Percentiles rank a stretch among this genome's conserved stretches.
Evolutionary conservation across 148 eudicot genomes (phyloP).

Genomic region (Dysphania ambrosioides): DNA sequence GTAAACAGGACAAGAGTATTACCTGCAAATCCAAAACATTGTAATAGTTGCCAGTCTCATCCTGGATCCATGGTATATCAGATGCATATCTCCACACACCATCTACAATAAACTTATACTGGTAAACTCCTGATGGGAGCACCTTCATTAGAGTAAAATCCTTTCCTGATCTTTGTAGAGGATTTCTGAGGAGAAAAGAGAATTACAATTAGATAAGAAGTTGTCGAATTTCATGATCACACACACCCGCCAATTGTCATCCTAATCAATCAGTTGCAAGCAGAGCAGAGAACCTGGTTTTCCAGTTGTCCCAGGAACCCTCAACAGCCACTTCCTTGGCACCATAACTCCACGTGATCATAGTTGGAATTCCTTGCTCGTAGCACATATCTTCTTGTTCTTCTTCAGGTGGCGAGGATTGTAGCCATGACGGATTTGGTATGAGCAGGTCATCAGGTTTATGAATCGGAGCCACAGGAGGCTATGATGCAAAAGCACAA

Average conservation of each 20-base stretch:
- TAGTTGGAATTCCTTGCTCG: conserved; percentile 63
- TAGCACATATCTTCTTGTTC: conserved; percentile 36
- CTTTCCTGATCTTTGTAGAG: conserved; percentile 69
- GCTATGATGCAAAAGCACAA: conserved; percentile 33
- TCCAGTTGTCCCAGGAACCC: conserved; percentile 97
- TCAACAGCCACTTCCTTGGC: conserved; percentile 74
- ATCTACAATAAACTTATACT: conserved; percentile 72
- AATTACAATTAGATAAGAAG: not conserved
- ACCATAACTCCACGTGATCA: conserved; percentile 74
- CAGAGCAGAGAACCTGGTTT: conserved; percentile 47
- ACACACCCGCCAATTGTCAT: conserved; percentile 6
- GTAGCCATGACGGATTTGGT: conserved; percentile 49
- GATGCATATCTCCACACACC: conserved; percentile 67
- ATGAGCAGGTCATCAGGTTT: conserved; percentile 63
- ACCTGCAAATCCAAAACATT: conserved; percentile 81
- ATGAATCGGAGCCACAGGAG: conserved; percentile 63
- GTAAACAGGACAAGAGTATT: conserved; percentile 3
- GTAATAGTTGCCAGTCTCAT: conserved; percentile 70
- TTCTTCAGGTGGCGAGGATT: conserved; percentile 38
- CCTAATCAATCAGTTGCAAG: not conserved
- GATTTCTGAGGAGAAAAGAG: conserved; percentile 44
- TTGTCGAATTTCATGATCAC: not conserved
- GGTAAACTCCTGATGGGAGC: conserved; percentile 87
- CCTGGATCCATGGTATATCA: conserved; percentile 64
- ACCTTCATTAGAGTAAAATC: conserved; percentile 80